Conservation (phyloP, 352 stramenopile species). For the Phytophthora ohioensis region DNA sequence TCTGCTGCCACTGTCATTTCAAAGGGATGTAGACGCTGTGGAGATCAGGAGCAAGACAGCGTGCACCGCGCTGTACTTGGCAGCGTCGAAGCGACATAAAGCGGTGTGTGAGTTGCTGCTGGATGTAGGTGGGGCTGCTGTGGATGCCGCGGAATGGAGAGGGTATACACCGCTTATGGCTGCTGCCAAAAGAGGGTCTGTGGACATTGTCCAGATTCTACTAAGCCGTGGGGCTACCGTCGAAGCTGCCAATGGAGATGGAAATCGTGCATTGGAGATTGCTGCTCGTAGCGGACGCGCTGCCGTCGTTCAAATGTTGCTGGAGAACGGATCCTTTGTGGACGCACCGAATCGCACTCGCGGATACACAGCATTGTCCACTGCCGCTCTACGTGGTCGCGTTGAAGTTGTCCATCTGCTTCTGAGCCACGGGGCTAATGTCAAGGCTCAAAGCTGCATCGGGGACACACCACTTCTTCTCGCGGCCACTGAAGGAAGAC, state of each 20-base stretch:
- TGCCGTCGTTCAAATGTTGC: slow-evolving; percentile 26
- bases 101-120: slow-evolving; percentile 35
- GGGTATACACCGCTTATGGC: slow-evolving; percentile 41
- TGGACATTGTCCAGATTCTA: slow-evolving; percentile 29
- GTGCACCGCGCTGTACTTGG: slow-evolving; percentile 34
- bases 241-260: slow-evolving; percentile 32
- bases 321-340: slow-evolving; percentile 33
- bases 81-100: slow-evolving; percentile 26
- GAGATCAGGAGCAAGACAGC: slow-evolving; percentile 31
- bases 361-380: slow-evolving; percentile 36
- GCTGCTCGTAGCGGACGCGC: slow-evolving; percentile 30
- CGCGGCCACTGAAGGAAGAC: slow-evolving; percentile 30
- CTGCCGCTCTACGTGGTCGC: slow-evolving; percentile 30
- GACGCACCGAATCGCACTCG: slow-evolving; percentile 39
- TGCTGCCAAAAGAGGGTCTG: slow-evolving; percentile 32
- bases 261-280: slow-evolving; percentile 39
- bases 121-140: slow-evolving; percentile 30
- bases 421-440: slow-evolving; percentile 26
- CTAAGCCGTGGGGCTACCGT: slow-evolving; percentile 32
- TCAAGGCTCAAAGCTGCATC: slow-evolving; percentile 32
- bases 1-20: slow-evolving; percentile 20
- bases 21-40: slow-evolving; percentile 18
- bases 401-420: slow-evolving; percentile 33
- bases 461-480: slow-evolving; percentile 38
- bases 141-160: slow-evolving; percentile 30